Percentiles rank a stretch among this genome's conserved stretches.
These are phyloP conservation scores for Tetraselmis chui DNA, from an alignment of 139 green algal species.

Conservation along the genomic window DNA sequence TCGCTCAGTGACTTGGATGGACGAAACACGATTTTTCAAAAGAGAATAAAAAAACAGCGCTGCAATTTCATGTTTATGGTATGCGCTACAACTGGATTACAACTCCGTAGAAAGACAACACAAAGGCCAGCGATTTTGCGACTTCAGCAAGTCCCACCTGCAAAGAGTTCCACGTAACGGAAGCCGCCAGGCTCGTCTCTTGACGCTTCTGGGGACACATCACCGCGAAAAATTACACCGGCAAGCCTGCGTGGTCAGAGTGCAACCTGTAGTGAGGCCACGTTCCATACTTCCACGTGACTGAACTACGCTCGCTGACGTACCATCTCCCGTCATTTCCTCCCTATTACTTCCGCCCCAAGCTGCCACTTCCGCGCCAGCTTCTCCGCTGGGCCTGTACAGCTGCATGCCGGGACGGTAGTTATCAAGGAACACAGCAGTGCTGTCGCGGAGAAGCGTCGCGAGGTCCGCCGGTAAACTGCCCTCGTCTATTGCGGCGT, in stretches of 20 bases:
- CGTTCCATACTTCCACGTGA: no score
- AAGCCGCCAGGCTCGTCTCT: background rate
- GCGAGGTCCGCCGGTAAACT: background rate
- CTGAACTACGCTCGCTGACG: no score
- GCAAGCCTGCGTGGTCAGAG: background rate
- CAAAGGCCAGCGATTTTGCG: background rate
- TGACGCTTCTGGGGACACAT: background rate
- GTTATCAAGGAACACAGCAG: background rate
- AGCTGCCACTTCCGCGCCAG: background rate
- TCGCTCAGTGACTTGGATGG: no score
- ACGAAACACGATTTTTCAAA: no score
- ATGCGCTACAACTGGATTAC: no score
- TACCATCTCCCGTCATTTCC: background rate
- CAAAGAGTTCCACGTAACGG: conserved; percentile 15
- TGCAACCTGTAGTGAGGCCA: background rate
- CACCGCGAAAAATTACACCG: background rate
- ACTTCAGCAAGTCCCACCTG: background rate
- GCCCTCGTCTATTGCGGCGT: no score
- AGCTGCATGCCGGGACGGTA: background rate
- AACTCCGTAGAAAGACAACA: background rate
- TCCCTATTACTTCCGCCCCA: background rate
- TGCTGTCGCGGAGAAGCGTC: background rate
- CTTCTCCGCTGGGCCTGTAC: background rate
- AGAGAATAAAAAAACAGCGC: background rate
- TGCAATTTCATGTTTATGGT: no score